A percentile compares a stretch with the other conserved stretches of the same genome.
Conservation (phyloP, 768 basidiomycete species). For the Psilocybe tampanensis region DNA sequence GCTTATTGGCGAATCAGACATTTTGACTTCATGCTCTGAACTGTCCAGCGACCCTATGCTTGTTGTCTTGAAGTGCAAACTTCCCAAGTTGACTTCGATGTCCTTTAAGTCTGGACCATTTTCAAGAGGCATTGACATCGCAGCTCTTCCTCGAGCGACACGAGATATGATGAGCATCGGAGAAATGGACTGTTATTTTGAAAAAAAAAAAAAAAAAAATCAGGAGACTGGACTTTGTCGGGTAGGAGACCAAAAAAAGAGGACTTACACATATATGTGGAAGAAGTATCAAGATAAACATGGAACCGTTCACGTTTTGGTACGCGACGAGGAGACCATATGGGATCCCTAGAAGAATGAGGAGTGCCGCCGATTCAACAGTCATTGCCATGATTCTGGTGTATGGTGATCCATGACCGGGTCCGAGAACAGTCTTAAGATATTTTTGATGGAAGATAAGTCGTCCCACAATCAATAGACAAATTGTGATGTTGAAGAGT, state of each 20-base stretch:
- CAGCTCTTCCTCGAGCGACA: constrained; percentile 8
- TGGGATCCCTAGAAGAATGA: constrained; percentile 9
- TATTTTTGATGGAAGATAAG: constrained; percentile 13
- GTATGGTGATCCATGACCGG: constrained; percentile 14
- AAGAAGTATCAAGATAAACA: constrained; percentile 9
- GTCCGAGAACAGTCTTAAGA: constrained; percentile 4
- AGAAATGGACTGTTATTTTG: constrained; percentile 5
- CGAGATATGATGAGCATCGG: constrained; percentile 9
- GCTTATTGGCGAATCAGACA: neutral
- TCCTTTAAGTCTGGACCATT: neutral
- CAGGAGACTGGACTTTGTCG: neutral
- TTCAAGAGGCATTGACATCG: constrained; percentile 4
- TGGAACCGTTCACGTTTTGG: constrained; percentile 9
- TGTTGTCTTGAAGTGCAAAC: constrained; percentile 1
- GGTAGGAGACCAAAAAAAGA: neutral
- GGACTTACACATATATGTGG: constrained; percentile 17
- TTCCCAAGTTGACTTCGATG: constrained; percentile 1
- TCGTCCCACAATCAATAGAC: constrained; percentile 11
- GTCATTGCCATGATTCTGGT: constrained; percentile 15
- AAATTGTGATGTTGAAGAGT: constrained; percentile 12
- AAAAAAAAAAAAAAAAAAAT: neutral
- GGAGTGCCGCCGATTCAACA: constrained; percentile 17
- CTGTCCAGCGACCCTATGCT: neutral
- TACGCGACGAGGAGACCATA: constrained; percentile 7
- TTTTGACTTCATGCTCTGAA: neutral